Conservation (phyloP, 2,329 filamentous ascomycete genomes). For the Trichoderma sp. region DNA sequence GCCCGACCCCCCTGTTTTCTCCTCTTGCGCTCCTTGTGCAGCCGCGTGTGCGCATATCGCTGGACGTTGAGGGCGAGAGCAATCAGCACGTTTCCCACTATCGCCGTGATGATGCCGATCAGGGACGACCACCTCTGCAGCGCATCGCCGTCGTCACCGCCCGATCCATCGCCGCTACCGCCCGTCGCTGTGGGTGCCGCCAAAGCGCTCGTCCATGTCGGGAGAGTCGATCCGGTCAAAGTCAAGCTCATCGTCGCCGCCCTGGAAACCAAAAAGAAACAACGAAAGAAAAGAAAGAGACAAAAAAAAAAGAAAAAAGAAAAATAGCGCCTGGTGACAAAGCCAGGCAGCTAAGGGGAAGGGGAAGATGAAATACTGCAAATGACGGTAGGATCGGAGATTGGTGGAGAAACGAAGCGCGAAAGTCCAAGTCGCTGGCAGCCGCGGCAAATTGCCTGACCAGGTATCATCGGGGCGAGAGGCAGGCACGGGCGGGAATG, state of each 20-base stretch:
- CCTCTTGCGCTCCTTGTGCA: constrained; percentile 71
- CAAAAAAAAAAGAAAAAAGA: constrained; percentile 8
- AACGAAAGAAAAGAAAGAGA: constrained; percentile 2
- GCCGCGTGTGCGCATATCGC: constrained; percentile 87
- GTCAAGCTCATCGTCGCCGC: constrained; percentile 36
- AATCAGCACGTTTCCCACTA: constrained; percentile 90
- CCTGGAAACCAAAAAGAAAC: background rate
- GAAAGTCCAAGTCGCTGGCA: constrained; percentile 21
- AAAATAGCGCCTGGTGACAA: constrained; percentile 30
- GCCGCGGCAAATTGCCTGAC: constrained; percentile 17
- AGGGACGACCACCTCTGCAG: constrained; percentile 83
- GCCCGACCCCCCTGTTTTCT: constrained; percentile 59
- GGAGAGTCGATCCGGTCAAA: constrained; percentile 36
- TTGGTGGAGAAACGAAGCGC: constrained; percentile 27
- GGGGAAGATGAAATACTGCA: constrained; percentile 25
- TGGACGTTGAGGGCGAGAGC: constrained; percentile 96
- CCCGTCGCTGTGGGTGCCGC: constrained; percentile 23
- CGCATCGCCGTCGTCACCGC: constrained; percentile 46
- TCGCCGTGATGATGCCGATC: constrained; percentile 92
- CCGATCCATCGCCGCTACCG: constrained; percentile 29
- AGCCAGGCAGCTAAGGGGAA: constrained; percentile 28
- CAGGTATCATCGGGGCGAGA: constrained; percentile 27
- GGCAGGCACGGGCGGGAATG: background rate
- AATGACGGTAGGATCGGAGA: constrained; percentile 23
- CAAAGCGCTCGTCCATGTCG: constrained; percentile 28